phyloP scores from a whole-genome alignment of 495 filamentous ascomycete genomes.

The Aspergillus funiculosus region DNA sequence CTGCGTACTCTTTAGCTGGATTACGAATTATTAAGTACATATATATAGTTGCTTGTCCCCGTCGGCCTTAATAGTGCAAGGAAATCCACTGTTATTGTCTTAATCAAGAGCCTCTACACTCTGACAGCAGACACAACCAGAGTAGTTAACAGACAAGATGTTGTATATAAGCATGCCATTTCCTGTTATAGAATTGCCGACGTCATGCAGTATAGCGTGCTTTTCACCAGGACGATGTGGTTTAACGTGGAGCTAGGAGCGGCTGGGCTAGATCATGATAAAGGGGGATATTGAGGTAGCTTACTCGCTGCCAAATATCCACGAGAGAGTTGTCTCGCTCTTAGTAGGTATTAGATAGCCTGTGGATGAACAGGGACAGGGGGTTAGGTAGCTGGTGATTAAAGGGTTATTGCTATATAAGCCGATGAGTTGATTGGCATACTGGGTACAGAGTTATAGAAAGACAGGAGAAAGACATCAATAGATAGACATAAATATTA shows the following conservation, averaged over 20 bases:
- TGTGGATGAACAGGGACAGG: slow-evolving; percentile 54
- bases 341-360: slow-evolving; percentile 58
- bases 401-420: slow-evolving; percentile 66
- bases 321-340: slow-evolving; percentile 49
- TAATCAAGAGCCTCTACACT: too few species aligned
- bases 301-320: slow-evolving; percentile 52
- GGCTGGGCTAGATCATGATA: slow-evolving; percentile 35
- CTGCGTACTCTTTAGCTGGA: too few species aligned
- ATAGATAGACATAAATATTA: too few species aligned
- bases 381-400: slow-evolving; percentile 70
- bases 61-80: too few species aligned
- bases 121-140: too few species aligned
- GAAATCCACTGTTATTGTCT: too few species aligned
- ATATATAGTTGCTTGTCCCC: too few species aligned
- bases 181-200: too few species aligned
- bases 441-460: slow-evolving; percentile 66
- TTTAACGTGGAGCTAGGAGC: slow-evolving; percentile 52
- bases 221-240: slow-evolving; percentile 48
- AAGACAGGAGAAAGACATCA: slow-evolving; percentile 57
- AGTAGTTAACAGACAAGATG: too few species aligned
- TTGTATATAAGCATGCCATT: too few species aligned
- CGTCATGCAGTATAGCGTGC: slow-evolving; percentile 49
- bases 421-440: slow-evolving; percentile 71
- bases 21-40: too few species aligned
- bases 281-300: slow-evolving; percentile 51